phyloP scores from a whole-genome alignment of 805 yeast genomes.

The Isabelozyma heimii region DNA sequence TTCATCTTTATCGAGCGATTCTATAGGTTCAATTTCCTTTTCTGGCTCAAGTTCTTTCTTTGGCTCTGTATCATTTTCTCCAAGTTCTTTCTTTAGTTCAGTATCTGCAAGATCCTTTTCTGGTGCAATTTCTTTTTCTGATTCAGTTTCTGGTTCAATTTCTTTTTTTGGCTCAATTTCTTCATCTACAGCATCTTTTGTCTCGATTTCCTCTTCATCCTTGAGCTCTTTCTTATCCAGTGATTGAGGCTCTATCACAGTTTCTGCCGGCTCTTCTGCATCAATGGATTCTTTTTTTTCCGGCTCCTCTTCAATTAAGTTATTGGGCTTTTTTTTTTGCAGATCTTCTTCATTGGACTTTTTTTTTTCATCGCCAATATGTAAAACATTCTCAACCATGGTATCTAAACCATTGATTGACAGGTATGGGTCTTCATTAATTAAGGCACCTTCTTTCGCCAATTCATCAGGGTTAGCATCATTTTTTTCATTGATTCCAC shows the following conservation, averaged over 20 bases:
- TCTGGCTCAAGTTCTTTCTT: neutral
- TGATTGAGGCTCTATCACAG: neutral
- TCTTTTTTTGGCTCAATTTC: conserved; percentile 1
- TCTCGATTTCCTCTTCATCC: neutral
- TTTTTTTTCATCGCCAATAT: conserved; percentile 12
- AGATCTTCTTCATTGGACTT: neutral
- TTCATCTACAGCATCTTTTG: neutral
- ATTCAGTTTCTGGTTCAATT: neutral
- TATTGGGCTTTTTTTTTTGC: neutral
- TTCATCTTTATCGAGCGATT: neutral
- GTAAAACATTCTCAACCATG: conserved; percentile 48
- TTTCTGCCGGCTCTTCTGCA: neutral
- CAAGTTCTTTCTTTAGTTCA: neutral
- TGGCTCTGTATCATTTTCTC: neutral
- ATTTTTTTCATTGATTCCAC: conserved; percentile 20
- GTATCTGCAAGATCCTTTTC: neutral
- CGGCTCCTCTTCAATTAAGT: neutral
- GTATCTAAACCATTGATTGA: conserved; percentile 48
- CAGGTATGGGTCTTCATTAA: conserved; percentile 48
- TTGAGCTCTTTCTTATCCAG: neutral
- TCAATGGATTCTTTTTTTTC: neutral
- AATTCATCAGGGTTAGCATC: conserved; percentile 37
- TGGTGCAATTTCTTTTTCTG: neutral
- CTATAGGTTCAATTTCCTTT: neutral
- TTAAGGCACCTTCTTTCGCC: conserved; percentile 56